phyloP scores from a whole-genome alignment of 768 basidiomycete genomes.

The Hydnomerulius pinastri region DNA sequence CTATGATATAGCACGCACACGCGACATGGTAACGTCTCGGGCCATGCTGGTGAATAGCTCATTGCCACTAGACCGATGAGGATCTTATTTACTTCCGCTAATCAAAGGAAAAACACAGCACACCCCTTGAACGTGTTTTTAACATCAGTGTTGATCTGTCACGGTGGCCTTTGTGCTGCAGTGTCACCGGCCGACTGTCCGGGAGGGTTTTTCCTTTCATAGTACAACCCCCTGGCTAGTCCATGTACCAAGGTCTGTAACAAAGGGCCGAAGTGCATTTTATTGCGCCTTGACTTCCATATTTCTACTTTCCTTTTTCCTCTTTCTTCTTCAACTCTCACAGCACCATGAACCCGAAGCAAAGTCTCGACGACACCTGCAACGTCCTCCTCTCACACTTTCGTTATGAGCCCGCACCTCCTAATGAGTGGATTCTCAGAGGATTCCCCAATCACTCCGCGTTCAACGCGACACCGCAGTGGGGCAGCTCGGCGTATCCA shows the following conservation, averaged over 20 bases:
- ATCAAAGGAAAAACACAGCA: neutral
- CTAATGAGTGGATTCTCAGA: slow-evolving; percentile 9
- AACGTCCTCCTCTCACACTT: slow-evolving; percentile 28
- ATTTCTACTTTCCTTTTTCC: neutral
- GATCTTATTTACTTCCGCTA: neutral
- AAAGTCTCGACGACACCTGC: slow-evolving; percentile 35
- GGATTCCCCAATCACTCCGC: slow-evolving; percentile 4
- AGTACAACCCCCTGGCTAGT: slow-evolving; percentile 13
- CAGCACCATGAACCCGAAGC: slow-evolving; percentile 26
- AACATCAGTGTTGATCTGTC: slow-evolving; percentile 1
- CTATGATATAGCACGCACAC: neutral
- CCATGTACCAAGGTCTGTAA: slow-evolving; percentile 2
- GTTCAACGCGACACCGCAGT: neutral
- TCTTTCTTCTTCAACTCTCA: slow-evolving; percentile 14
- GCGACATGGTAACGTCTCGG: neutral
- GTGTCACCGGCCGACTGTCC: slow-evolving; percentile 8
- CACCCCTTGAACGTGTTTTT: slow-evolving; percentile 7
- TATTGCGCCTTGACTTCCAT: slow-evolving; percentile 2
- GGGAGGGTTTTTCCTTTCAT: slow-evolving; percentile 18
- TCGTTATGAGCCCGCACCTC: slow-evolving; percentile 8
- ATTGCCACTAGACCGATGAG: neutral
- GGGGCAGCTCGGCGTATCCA: slow-evolving; percentile 11
- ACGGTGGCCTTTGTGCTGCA: slow-evolving; percentile 24
- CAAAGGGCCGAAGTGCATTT: slow-evolving; percentile 18
- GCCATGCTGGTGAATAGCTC: neutral